Base-by-base conservation (phyloP, 164 flowering plant genomes). In the Dillenia suffruticosa region DNA sequence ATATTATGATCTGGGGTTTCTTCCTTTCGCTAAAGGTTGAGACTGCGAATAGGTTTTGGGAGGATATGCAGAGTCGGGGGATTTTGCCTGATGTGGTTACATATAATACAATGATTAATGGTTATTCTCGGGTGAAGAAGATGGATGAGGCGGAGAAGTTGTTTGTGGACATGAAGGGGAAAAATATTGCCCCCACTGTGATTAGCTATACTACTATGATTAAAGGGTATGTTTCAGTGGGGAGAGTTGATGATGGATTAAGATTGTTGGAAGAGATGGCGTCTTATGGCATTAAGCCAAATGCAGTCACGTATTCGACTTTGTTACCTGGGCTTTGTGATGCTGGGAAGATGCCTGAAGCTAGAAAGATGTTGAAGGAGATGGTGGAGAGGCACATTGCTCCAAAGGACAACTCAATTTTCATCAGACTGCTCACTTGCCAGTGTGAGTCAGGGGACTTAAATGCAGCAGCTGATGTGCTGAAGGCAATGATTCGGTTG, bases 271-370 rank as follows among this genome's bases (percentile, higher is more conserved):
- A 82, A 16, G 97, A 94, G 78, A 91, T 94, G 98, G 74, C 75
- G 68, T 64, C 79, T 0, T 63, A 47, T 54, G 83, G 84, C 51
- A 72, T 91, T 58, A 77, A 78, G 79, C 88, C 98, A 0, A 89
- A 83, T 76, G 84, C 74, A 51, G 59, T 76, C 16, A 91, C 97
- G 0, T 94, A 78, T 63, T 68, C 90, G 0, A 81, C 92, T 1
- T 58, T 94, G 72, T 76, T 94, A 72, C 96, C 95, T 0, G 95
- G 96, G 52, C 82, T 94, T 14, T 91, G 96, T 73, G 90, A 89
- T 68, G 77, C 80, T 0, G 82, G 75, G 62, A 94, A 87, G 71
- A 78, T 88, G 93, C 14, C 67, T 15, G 97, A 91, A 49, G 97
- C 96, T 26, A 56, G 53, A 9, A 68, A 10, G 17, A 49, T 89